Evolutionary conservation across 2,329 filamentous ascomycete genomes (phyloP).

Genomic region (Gremmenia infestans): DNA sequence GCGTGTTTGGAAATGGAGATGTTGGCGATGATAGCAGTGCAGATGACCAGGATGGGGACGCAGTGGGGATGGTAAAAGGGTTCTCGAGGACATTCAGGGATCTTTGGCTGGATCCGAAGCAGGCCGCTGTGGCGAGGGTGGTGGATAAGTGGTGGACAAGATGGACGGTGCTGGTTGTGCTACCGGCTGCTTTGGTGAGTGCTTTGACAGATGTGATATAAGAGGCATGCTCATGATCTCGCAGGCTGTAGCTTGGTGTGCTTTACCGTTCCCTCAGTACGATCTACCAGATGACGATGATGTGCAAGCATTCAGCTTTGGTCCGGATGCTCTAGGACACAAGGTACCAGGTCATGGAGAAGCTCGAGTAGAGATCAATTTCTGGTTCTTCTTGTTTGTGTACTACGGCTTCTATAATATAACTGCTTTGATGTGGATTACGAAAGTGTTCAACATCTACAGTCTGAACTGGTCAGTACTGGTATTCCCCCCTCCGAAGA

Average conservation of each 20-base stretch:
- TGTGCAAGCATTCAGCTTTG: conserved; percentile 20
- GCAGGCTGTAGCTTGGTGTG: conserved; percentile 59
- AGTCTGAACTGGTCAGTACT: conserved; percentile 55
- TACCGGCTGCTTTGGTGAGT: conserved; percentile 57
- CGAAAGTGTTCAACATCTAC: conserved; percentile 67
- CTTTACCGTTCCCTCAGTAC: conserved; percentile 61
- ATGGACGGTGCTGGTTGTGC: conserved; percentile 54
- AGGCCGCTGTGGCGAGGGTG: conserved; percentile 51
- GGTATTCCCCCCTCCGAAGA: background rate
- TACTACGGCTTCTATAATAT: conserved; percentile 68
- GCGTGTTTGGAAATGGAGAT: conserved; percentile 39
- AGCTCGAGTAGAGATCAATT: conserved; percentile 60
- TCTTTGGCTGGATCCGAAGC: conserved; percentile 57
- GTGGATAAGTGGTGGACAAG: conserved; percentile 61
- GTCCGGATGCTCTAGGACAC: conserved; percentile 24
- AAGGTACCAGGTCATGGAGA: conserved; percentile 57
- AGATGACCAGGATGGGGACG: conserved; percentile 22
- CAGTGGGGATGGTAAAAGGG: conserved; percentile 21
- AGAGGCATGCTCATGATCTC: conserved; percentile 9
- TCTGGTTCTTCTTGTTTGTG: conserved; percentile 67
- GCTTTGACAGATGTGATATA: background rate
- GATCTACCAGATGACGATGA: conserved; percentile 43
- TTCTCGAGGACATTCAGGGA: conserved; percentile 38
- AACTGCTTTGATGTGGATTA: conserved; percentile 65
- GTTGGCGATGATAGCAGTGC: conserved; percentile 35